Evolutionary conservation across 441 rosid species (phyloP), one percentile per base, ranked within the genome.

Genomic region (Eruca vesicaria): DNA sequence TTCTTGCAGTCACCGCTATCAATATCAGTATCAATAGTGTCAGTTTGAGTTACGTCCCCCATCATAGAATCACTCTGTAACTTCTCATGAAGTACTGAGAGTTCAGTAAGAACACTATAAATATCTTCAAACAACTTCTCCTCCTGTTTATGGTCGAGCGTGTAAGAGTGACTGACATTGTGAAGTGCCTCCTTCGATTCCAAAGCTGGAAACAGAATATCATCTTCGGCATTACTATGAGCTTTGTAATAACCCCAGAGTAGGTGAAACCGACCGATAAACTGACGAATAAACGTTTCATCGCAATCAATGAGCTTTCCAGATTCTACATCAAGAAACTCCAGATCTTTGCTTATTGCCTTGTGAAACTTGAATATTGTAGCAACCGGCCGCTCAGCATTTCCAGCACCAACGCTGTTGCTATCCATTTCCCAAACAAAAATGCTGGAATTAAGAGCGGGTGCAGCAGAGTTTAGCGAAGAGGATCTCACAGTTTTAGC

Each of bases 191-290:
- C 95, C 77, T 90, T 90, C 16, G 92, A 85, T 78, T 90, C 95
- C 70, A 90, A 74, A 38, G 90, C 92, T 7, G 95, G 95, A 67
- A 90, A 90, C 69, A 90, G 86, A 65, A 90, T 88, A 66, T 90
- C 95, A 84, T 90, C 95, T 84, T 90, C 95, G 14, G 92, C 92
- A 79, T 86, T 90, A 78, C 95, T 90, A 72, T 86, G 92, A 71
- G 95, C 95, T 82, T 86, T 86, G 80, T 90, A 90, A 66, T 86
- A 84, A 72, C 95, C 91, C 91, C 90, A 87, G 62, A 90, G 82
- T 32, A 90, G 80, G 69, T 68, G 93, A 83, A 90, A 90, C 72
- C 95, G 84, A 72, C 95, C 92, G 16, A 84, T 76, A 63, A 90
- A 90, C 79, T 88, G 88, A 78, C 87, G 80, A 75, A 90, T 86